Evolutionary conservation across 345 rosid species (phyloP), one percentile per base, ranked within the genome.

Genomic region (Populus pruinosa): DNA sequence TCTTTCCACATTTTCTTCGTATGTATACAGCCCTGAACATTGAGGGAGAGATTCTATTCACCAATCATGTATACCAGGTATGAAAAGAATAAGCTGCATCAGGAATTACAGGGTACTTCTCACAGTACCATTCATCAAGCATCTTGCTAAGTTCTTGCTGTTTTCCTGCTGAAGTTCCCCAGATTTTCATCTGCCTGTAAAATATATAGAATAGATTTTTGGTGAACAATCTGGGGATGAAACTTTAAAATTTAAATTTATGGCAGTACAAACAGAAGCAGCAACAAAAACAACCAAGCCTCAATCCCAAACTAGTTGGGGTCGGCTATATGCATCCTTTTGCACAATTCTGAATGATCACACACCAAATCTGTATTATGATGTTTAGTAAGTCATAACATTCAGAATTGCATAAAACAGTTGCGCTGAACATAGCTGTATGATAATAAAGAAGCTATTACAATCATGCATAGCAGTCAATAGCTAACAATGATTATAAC

Each of bases 61-160:
- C 36, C 76, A 23, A 43, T 38, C 62, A 14, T 78, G 78, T 71
- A 55, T 36, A 72, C 50, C 25, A 25, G 12, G 25, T 25, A 29
- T 5, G 47, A 72, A 69, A 81, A 75, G 55, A 59, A 61, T 1
- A 16, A 67, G 53, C 68, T 66, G 67, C 70, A 27, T 59, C 56
- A 76, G 7, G 77, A 23, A 59, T 39, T 67, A 84, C 82, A 85
- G 50, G 53, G 59, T 63, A n/a, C 67, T 74, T 39, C 63, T 71
- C 76, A 71, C 17, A 65, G 33, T 86, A 93, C 99, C 99, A 96
- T 88, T 96, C 99, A 88, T 92, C 99, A 71, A 96, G 92, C 96
- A 96, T 86, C 89, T 90, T 88, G 90, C 92, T 79, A 65, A 96
- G 93, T 85, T 88, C 91, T 79, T 73, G 86, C 88, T 90, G 94